A percentile compares a stretch with the other conserved stretches of the same genome.
Evolutionary conservation across 106 monocot species (phyloP).

Genomic region (Dendrobium nobile): DNA sequence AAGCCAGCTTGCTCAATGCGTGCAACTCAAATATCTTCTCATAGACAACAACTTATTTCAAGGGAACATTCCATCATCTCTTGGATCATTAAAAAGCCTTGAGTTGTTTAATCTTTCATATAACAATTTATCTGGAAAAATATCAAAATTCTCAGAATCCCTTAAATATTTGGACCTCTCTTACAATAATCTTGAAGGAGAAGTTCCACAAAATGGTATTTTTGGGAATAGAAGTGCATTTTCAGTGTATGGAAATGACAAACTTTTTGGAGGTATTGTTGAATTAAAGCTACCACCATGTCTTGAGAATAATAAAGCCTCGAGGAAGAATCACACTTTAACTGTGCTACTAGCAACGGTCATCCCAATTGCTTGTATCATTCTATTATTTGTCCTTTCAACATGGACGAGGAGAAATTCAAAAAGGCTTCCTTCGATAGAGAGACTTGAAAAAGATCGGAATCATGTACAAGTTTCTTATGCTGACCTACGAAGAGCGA

Average conservation of each 20-base stretch:
- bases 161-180: constrained; percentile 14
- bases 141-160: not conserved
- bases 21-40: constrained; percentile 4
- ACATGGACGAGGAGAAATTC: too few relatives aligned
- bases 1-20: not conserved
- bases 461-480: constrained; percentile 15
- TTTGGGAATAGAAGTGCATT: not conserved
- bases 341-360: not conserved
- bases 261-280: constrained; percentile 12
- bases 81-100: not conserved
- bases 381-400: too few relatives aligned
- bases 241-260: constrained; percentile 15
- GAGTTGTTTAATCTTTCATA: constrained; percentile 7
- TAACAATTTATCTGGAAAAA: constrained; percentile 11
- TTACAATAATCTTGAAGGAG: constrained; percentile 21
- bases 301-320: not conserved
- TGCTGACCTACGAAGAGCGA: constrained; percentile 13
- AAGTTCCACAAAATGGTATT: constrained; percentile 8
- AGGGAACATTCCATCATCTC: constrained; percentile 9
- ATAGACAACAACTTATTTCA: constrained; percentile 10
- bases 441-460: not conserved
- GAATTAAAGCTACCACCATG: constrained; percentile 23
- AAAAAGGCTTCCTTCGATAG: not conserved
- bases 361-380: not conserved
- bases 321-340: not conserved